Percentiles rank a stretch among this genome's conserved stretches.
Conservation (phyloP, 73 alveolate species). For the Blepharisma stoltei region DNA sequence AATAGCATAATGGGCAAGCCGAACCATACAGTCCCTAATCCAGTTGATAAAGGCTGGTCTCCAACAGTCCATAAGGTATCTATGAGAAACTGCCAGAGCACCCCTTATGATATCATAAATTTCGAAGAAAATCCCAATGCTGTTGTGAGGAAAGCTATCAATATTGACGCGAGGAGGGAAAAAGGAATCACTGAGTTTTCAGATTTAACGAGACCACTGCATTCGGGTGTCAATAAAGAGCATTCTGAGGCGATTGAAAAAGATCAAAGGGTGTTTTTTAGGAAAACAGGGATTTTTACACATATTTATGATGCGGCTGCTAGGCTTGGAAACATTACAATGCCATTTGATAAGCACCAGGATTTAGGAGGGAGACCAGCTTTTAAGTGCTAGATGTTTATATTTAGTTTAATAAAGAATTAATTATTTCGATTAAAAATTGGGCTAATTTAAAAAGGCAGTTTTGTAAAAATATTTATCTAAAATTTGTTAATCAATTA, state of each 20-base stretch:
- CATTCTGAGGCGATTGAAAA: constrained; percentile 45
- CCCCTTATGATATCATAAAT: constrained; percentile 39
- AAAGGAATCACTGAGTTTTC: constrained; percentile 72
- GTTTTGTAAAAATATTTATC: too few relatives aligned
- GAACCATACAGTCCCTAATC: neutral
- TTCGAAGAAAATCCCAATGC: constrained; percentile 49
- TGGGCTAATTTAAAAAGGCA: too few relatives aligned
- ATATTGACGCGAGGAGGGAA: constrained; percentile 55
- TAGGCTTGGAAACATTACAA: constrained; percentile 72
- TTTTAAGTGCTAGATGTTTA: neutral
- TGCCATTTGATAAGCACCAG: constrained; percentile 48
- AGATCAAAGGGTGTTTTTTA: constrained; percentile 65
- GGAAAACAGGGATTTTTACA: constrained; percentile 72
- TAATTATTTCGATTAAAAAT: too few relatives aligned
- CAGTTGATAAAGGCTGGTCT: constrained; percentile 7
- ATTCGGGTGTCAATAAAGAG: constrained; percentile 59
- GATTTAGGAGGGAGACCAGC: neutral
- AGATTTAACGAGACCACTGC: constrained; percentile 54
- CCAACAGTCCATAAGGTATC: constrained; percentile 24
- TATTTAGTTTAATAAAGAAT: too few relatives aligned
- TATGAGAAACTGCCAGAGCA: constrained; percentile 27
- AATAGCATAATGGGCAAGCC: too few relatives aligned
- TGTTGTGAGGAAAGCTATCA: constrained; percentile 55
- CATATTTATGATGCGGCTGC: constrained; percentile 88
- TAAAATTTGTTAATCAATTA: neutral